Percentiles rank a stretch among this genome's conserved stretches.
Conservation (phyloP, 768 basidiomycete species). For the Gloeopeniophorella convolvens region DNA sequence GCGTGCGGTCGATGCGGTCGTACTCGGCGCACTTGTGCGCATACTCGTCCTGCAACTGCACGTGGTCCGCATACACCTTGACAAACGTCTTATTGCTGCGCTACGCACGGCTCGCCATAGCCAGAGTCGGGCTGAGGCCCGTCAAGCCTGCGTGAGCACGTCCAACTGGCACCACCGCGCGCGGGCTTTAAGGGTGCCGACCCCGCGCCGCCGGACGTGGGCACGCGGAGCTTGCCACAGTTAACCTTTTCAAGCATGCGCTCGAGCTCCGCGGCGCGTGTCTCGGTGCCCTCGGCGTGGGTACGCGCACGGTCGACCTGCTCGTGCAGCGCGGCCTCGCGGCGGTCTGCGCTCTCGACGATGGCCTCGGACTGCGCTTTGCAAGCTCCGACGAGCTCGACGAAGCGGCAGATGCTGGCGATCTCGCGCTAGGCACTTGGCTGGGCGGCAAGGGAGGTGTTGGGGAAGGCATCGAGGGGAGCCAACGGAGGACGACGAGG, state of each 20-base stretch:
- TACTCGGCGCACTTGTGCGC: conserved; percentile 75
- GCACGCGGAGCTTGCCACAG: conserved; percentile 61
- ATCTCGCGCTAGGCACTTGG: too few relatives aligned
- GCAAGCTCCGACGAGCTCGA: conserved; percentile 80
- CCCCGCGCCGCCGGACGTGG: conserved; percentile 34
- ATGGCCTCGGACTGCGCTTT: conserved; percentile 80
- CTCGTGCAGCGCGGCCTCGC: conserved; percentile 60
- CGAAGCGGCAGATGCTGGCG: conserved; percentile 63
- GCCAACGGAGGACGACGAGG: too few relatives aligned
- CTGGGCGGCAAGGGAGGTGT: too few relatives aligned
- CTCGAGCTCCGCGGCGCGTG: conserved; percentile 63
- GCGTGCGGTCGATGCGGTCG: conserved; percentile 74
- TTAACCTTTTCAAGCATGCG: conserved; percentile 65
- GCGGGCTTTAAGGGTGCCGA: conserved; percentile 43
- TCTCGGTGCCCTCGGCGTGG: conserved; percentile 65
- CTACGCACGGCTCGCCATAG: conserved; percentile 76
- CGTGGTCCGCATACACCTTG: conserved; percentile 88
- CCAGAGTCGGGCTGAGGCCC: conserved; percentile 81
- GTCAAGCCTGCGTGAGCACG: conserved; percentile 47
- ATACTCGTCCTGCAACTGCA: conserved; percentile 78
- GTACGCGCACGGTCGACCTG: conserved; percentile 68
- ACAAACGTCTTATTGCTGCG: conserved; percentile 86
- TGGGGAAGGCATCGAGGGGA: too few relatives aligned
- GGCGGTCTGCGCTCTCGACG: conserved; percentile 63
- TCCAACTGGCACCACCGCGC: conserved; percentile 35